Evolutionary conservation across 2,329 filamentous ascomycete species (phyloP).

Genomic region (Magnaporthiopsis poae): DNA sequence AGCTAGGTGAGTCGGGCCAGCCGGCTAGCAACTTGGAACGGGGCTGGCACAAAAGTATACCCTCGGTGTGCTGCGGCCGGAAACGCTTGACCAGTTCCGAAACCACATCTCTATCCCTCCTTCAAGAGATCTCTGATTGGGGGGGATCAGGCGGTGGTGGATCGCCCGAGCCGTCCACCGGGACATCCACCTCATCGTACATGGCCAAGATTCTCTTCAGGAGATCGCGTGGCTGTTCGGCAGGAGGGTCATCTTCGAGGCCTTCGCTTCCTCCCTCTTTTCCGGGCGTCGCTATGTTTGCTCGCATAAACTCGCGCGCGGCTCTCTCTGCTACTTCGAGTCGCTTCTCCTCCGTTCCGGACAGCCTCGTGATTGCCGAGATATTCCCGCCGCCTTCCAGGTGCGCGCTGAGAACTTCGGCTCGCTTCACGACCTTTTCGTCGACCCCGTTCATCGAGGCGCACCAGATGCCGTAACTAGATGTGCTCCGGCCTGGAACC

Average conservation of each 20-base stretch:
- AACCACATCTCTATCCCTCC: not conserved
- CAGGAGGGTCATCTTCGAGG: not conserved
- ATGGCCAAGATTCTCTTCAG: not conserved
- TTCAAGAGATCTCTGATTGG: not conserved
- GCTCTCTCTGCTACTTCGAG: slow-evolving; percentile 57
- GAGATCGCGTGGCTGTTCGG: not conserved
- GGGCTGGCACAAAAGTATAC: no score
- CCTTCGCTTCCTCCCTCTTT: not conserved
- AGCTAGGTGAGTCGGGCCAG: no score
- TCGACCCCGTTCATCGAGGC: slow-evolving; percentile 81
- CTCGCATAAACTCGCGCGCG: slow-evolving; percentile 46
- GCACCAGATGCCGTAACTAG: slow-evolving; percentile 79
- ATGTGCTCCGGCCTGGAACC: slow-evolving; percentile 56
- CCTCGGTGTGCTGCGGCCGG: no score
- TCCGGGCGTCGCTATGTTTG: not conserved
- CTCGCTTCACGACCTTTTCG: slow-evolving; percentile 58
- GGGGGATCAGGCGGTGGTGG: not conserved
- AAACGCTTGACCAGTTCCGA: no score
- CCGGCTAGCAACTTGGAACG: no score
- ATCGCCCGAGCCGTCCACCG: not conserved
- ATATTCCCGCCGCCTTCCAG: slow-evolving; percentile 67
- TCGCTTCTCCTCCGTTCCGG: slow-evolving; percentile 50
- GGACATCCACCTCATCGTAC: not conserved
- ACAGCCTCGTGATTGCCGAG: slow-evolving; percentile 54
- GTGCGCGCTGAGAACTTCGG: slow-evolving; percentile 61